Percentiles rank a stretch among this genome's conserved stretches.
These are phyloP conservation scores for Brassica cretica DNA, from an alignment of 345 rosid genomes.

Conservation along the genomic window DNA sequence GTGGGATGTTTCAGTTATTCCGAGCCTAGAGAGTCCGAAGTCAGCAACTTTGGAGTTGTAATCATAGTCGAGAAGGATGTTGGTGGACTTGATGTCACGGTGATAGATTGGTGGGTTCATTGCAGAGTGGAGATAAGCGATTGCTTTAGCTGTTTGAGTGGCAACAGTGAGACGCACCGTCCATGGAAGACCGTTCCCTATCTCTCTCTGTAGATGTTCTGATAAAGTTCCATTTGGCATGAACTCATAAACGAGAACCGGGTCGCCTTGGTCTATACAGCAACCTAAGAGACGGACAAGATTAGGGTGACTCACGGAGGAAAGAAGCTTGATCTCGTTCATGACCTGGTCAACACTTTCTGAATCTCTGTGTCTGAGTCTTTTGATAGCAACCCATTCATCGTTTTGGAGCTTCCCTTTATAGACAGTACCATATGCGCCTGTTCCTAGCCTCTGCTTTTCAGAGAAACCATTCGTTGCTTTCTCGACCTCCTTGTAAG, in stretches of 20 bases:
- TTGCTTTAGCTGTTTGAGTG: constrained; percentile 82
- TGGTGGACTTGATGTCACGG: constrained; percentile 90
- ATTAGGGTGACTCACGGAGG: constrained; percentile 90
- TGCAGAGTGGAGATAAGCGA: constrained; percentile 85
- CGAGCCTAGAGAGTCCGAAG: constrained; percentile 92
- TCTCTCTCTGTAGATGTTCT: constrained; percentile 81
- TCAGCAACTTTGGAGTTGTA: constrained; percentile 93
- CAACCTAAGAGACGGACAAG: constrained; percentile 92
- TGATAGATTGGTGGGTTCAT: constrained; percentile 91
- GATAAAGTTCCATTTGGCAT: constrained; percentile 90
- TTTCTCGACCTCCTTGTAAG: constrained; percentile 72
- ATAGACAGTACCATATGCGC: constrained; percentile 96
- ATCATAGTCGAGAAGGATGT: constrained; percentile 75
- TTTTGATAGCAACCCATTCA: constrained; percentile 83
- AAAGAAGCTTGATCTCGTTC: constrained; percentile 95
- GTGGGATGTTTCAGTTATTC: constrained; percentile 72
- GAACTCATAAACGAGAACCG: constrained; percentile 81
- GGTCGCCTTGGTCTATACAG: constrained; percentile 87
- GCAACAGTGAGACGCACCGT: constrained; percentile 76
- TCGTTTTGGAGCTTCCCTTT: constrained; percentile 67
- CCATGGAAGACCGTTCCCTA: constrained; percentile 80
- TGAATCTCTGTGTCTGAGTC: constrained; percentile 68
- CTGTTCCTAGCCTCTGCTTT: constrained; percentile 74
- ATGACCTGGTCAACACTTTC: constrained; percentile 81
- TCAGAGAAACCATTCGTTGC: constrained; percentile 76